Conservation (phyloP, 2,329 filamentous ascomycete genomes). For the Keithomyces neogunnii region DNA sequence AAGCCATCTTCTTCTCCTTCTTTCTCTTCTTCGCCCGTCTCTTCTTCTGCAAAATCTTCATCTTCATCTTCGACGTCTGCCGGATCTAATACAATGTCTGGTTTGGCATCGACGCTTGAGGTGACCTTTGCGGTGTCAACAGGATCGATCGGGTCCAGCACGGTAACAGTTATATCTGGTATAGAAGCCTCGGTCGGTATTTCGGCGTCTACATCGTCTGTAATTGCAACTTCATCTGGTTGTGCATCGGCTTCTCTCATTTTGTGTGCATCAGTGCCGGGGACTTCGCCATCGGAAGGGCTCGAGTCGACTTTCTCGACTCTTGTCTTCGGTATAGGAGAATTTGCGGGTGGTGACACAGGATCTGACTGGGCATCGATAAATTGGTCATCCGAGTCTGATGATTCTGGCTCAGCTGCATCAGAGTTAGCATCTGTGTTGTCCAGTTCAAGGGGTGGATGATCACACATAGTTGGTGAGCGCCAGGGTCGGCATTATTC, state of each 20-base stretch:
- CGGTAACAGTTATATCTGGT: conserved; percentile 28
- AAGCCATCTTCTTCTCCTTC: conserved; percentile 33
- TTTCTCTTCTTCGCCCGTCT: neutral
- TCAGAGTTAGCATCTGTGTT: conserved; percentile 15
- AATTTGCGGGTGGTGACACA: conserved; percentile 32
- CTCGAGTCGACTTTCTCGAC: conserved; percentile 49
- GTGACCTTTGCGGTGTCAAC: neutral
- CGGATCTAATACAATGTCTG: conserved; percentile 36
- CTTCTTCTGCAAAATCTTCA: neutral
- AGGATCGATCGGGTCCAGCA: conserved; percentile 30
- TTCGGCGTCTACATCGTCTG: conserved; percentile 18
- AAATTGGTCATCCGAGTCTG: conserved; percentile 63
- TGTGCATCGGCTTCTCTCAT: conserved; percentile 48
- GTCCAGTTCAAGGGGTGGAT: neutral
- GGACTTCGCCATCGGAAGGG: conserved; percentile 49
- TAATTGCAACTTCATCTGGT: conserved; percentile 51
- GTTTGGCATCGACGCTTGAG: conserved; percentile 39
- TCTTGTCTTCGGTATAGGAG: conserved; percentile 49
- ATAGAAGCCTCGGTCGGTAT: conserved; percentile 13
- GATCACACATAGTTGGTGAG: conserved; percentile 47
- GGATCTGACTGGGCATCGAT: conserved; percentile 54
- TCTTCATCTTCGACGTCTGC: neutral
- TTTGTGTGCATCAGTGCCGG: conserved; percentile 49
- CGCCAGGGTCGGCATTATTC: conserved; percentile 44
- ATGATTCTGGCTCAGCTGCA: conserved; percentile 33